Conservation (phyloP, 306 rosid species). For the Fragaria ananassa region DNA sequence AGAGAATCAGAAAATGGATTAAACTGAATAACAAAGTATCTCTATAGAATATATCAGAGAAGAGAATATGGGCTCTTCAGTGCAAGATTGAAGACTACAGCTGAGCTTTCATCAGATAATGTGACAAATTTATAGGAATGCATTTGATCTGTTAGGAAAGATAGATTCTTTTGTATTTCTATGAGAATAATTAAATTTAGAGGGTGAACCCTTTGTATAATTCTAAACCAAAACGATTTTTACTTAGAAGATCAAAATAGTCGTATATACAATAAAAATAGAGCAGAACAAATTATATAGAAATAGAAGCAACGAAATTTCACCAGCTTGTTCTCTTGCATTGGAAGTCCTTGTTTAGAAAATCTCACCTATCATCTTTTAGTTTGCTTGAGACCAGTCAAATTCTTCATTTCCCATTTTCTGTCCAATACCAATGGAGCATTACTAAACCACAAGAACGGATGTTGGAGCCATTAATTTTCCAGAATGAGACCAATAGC, state of each 20-base stretch:
- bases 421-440: not conserved
- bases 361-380: slow-evolving; percentile 17
- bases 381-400: slow-evolving; percentile 31
- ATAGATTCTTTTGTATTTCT: not conserved
- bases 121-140: not conserved
- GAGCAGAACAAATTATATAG: not conserved
- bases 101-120: not conserved
- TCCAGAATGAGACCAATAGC: too few relatives aligned
- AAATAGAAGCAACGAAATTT: slow-evolving; percentile 12
- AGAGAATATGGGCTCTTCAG: not conserved
- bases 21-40: not conserved
- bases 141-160: not conserved
- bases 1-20: not conserved
- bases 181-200: not conserved
- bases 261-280: slow-evolving; percentile 14
- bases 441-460: not conserved
- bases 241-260: slow-evolving; percentile 3
- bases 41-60: not conserved
- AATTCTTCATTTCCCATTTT: slow-evolving; percentile 30
- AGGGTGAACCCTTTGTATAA: not conserved
- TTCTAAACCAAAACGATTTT: not conserved
- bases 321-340: slow-evolving; percentile 17
- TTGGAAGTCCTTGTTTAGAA: slow-evolving; percentile 21
- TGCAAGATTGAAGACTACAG: not conserved
- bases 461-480: not conserved